Evolutionary conservation across 768 basidiomycete genomes (phyloP), one percentile per base, ranked within the genome.

Genomic region (Tricholoma terreum): DNA sequence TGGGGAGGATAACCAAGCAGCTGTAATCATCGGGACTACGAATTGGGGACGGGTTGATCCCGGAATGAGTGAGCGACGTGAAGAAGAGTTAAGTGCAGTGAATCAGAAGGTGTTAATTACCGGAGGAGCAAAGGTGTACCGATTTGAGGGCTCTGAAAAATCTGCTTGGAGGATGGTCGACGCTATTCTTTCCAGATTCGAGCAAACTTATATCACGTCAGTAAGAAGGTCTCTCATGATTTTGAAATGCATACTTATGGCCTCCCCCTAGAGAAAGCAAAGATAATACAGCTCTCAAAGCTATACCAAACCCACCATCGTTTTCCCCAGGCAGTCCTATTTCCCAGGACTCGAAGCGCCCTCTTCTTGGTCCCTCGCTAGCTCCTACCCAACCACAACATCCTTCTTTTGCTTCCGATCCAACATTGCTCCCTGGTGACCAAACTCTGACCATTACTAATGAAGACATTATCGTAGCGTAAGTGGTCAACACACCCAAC

Each of bases 401-500:
- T 6, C 6, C 24, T 27, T 27, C 24, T 27, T 6, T 27, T 6
- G 24, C 24, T 27, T 6, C 24, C 3, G 6, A 27, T 6, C 43
- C 43, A 12, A 36, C 34, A 6, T 21, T 36, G 11, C 36, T 52
- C 3, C 50, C 14, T 17, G 31, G 19, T 15, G 34, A 52, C 15
- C 19, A 19, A 33, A 35, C 34, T 1, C 24, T 34, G 10, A 35
- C 34, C 12, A 35, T 52, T 10, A 52, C 50, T 3, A 38, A 35
- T 21, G 36, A 62, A 27, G 59, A 65, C 31, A 61, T 61, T 14
- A 53, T 65, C 21, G 58, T 65, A 11, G 61, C 59, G 64, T 65
- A 56, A 49, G 64, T 59, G 1, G 14, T 22, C 24, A 4, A 42
- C 31, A 24, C 38, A n/a, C 27, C 11, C 17, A 35, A 14, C 14